Evolutionary conservation across 2,329 filamentous ascomycete genomes (phyloP).

Genomic region (Rutstroemia sydowiana): DNA sequence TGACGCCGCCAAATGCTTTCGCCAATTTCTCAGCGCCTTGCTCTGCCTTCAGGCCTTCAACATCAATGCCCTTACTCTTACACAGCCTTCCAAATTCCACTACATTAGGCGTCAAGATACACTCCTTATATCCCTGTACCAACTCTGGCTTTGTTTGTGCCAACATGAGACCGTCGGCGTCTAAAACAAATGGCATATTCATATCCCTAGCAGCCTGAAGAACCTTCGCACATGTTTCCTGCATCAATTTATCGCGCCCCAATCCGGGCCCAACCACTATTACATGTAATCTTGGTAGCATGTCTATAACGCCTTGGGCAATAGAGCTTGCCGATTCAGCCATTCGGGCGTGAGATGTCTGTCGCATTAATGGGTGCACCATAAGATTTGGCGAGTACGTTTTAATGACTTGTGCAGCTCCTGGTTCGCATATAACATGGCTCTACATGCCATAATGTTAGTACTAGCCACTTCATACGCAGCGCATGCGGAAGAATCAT

Average conservation of each 20-base stretch:
- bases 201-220: constrained; percentile 68
- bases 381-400: constrained; percentile 97
- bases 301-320: constrained; percentile 61
- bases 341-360: constrained; percentile 49
- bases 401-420: constrained; percentile 84
- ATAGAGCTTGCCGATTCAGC: constrained; percentile 52
- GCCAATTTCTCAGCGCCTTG: constrained; percentile 58
- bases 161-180: constrained; percentile 80
- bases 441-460: constrained; percentile 43
- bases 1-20: constrained; percentile 74
- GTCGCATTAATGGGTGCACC: constrained; percentile 94
- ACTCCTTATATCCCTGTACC: constrained; percentile 72
- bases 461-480: background rate
- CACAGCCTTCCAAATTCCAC: constrained; percentile 85
- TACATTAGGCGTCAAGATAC: constrained; percentile 89
- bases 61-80: constrained; percentile 63
- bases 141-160: constrained; percentile 70
- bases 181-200: constrained; percentile 74
- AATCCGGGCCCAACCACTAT: constrained; percentile 90
- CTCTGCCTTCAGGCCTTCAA: constrained; percentile 33
- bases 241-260: constrained; percentile 83
- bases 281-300: constrained; percentile 83
- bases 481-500: constrained; percentile 22
- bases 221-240: constrained; percentile 72
- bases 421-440: constrained; percentile 92